A percentile compares a stretch with the other conserved stretches of the same genome.
phyloP scores from a whole-genome alignment of 2,329 filamentous ascomycete genomes.

The Hymenoscyphus salicellus region DNA sequence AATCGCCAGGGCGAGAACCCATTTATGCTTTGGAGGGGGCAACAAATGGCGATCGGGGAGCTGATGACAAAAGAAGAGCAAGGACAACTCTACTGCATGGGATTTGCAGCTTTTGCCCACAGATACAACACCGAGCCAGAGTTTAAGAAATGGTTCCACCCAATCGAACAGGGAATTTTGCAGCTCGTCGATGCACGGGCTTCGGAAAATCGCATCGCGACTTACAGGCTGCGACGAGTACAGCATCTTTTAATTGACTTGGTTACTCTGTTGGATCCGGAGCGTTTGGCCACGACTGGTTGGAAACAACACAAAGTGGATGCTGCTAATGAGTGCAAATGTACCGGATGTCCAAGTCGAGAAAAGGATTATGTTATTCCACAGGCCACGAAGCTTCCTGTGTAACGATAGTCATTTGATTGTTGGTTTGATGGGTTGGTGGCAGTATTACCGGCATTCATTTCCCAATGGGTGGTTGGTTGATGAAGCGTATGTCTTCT shows the following conservation, averaged over 20 bases:
- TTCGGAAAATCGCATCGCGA: slow-evolving; percentile 14
- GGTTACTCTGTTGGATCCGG: slow-evolving; percentile 21
- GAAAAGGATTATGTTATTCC: slow-evolving; percentile 2
- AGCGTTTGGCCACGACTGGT: slow-evolving; percentile 6
- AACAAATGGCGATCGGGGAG: slow-evolving; percentile 32
- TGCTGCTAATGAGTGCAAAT: slow-evolving; percentile 23
- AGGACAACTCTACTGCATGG: slow-evolving; percentile 27
- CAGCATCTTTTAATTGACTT: slow-evolving; percentile 27
- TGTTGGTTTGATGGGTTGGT: no score
- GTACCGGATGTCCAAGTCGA: slow-evolving; percentile 21
- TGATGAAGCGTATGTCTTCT: no score
- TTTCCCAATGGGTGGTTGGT: no score
- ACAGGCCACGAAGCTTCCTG: slow-evolving; percentile 16
- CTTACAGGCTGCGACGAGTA: slow-evolving; percentile 22
- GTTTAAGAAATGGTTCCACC: slow-evolving; percentile 23
- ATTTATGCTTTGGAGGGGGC: slow-evolving; percentile 32
- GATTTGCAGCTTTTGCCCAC: slow-evolving; percentile 24
- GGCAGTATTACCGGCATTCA: no score
- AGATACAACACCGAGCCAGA: slow-evolving; percentile 20
- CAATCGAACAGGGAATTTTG: slow-evolving; percentile 20
- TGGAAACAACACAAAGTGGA: slow-evolving; percentile 20
- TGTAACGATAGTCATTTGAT: neutral
- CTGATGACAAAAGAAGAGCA: slow-evolving; percentile 26
- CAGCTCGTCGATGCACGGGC: slow-evolving; percentile 15
- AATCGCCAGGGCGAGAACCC: slow-evolving; percentile 19